phyloP scores from a whole-genome alignment of 805 yeast species.

The Ogataea nitratoaversa region DNA sequence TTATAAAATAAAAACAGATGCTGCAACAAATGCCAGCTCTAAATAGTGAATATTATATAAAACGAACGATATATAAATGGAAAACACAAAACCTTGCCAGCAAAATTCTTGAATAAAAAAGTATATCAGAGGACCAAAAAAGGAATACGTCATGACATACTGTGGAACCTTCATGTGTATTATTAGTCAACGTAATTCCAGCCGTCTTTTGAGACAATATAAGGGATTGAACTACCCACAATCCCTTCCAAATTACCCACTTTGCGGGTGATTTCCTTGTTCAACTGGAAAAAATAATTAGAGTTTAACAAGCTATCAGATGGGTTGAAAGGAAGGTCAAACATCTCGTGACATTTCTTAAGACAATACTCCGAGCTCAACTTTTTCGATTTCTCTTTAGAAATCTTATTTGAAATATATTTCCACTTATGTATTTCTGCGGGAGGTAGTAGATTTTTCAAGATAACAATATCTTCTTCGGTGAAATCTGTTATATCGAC shows the following conservation, averaged over 20 bases:
- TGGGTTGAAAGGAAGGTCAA: slow-evolving; percentile 26
- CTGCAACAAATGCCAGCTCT: too few species aligned
- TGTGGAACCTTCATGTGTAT: too few species aligned
- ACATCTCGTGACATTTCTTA: slow-evolving; percentile 31
- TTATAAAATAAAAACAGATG: too few species aligned
- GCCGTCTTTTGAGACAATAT: slow-evolving; percentile 28
- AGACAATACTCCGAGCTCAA: slow-evolving; percentile 28
- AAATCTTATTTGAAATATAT: slow-evolving; percentile 26
- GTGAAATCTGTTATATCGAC: slow-evolving; percentile 25
- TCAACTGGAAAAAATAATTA: slow-evolving; percentile 16
- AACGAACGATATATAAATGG: too few species aligned
- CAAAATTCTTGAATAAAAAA: too few species aligned
- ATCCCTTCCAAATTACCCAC: slow-evolving; percentile 27
- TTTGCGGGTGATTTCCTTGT: slow-evolving; percentile 5
- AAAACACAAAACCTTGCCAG: too few species aligned
- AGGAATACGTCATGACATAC: too few species aligned
- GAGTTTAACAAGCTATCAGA: slow-evolving; percentile 21
- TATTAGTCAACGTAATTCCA: slow-evolving; percentile 25
- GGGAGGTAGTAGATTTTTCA: slow-evolving; percentile 25
- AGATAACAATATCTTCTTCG: slow-evolving; percentile 26
- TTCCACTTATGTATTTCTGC: slow-evolving; percentile 35
- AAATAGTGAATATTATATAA: too few species aligned
- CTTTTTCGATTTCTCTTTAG: slow-evolving; percentile 29
- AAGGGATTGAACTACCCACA: slow-evolving; percentile 31
- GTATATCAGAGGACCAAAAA: too few species aligned